Evolutionary conservation across 306 rosid genomes (phyloP).

Genomic region (Chamaecrista fasciculata): DNA sequence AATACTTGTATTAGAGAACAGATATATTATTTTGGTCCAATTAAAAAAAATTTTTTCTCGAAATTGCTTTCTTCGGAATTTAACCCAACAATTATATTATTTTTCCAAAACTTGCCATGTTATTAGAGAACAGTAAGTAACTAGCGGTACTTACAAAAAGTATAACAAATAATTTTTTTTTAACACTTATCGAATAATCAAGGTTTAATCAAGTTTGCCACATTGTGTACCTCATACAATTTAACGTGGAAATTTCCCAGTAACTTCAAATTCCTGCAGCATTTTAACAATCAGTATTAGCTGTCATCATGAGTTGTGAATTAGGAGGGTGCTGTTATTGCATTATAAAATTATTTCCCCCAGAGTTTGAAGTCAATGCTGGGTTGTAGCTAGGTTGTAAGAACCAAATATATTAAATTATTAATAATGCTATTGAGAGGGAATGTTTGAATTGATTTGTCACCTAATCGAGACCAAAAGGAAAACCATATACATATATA

Average conservation of each 20-base stretch:
- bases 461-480: not conserved
- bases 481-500: not conserved
- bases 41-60: too few species aligned
- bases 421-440: not conserved
- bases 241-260: not conserved
- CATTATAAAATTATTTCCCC: not conserved
- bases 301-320: not conserved
- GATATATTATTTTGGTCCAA: too few species aligned
- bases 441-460: not conserved
- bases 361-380: not conserved
- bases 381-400: conserved; percentile 1
- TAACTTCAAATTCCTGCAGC: not conserved
- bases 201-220: too few species aligned
- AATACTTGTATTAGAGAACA: too few species aligned
- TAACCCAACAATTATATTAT: too few species aligned
- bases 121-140: too few species aligned
- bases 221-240: not conserved
- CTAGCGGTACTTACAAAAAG: too few species aligned
- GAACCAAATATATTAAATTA: too few species aligned
- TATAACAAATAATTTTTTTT: too few species aligned
- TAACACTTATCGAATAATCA: too few species aligned
- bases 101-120: too few species aligned
- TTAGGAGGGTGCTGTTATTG: not conserved
- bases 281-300: not conserved
- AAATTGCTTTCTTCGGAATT: too few species aligned